Evolutionary conservation across 2,329 filamentous ascomycete genomes (phyloP).

Genomic region (Beauveria sp.): DNA sequence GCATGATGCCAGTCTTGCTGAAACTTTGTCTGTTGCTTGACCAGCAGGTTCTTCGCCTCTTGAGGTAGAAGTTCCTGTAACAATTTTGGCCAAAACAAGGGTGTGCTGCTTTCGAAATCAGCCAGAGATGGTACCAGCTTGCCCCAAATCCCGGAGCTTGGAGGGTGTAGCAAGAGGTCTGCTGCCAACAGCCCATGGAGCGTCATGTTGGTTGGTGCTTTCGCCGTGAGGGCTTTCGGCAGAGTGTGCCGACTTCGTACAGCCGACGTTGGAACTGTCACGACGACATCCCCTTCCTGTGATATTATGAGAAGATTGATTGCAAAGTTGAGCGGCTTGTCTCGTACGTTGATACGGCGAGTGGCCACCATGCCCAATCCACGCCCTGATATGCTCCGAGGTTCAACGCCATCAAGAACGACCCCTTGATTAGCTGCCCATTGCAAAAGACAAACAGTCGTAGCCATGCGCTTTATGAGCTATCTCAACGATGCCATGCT

Average conservation of each 20-base stretch:
- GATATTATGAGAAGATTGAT: background rate
- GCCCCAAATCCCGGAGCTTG: background rate
- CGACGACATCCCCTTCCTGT: constrained; percentile 45
- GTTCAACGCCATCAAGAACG: background rate
- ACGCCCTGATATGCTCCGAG: background rate
- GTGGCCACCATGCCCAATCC: background rate
- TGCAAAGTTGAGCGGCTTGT: background rate
- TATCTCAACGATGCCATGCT: background rate
- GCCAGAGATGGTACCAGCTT: background rate
- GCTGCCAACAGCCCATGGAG: constrained; percentile 68
- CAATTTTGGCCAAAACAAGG: constrained; percentile 37
- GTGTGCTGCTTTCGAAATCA: constrained; percentile 16
- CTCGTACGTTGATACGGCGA: background rate
- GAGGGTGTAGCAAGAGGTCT: constrained; percentile 41
- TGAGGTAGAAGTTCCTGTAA: constrained; percentile 40
- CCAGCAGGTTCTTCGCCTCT: constrained; percentile 37
- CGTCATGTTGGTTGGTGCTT: constrained; percentile 46
- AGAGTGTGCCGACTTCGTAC: constrained; percentile 59
- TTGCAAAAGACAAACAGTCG: background rate
- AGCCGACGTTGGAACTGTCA: constrained; percentile 56
- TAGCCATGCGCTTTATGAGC: background rate
- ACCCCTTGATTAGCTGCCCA: background rate
- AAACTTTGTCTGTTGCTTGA: constrained; percentile 42
- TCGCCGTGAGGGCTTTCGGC: constrained; percentile 42
- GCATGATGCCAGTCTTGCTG: constrained; percentile 32